Evolutionary conservation across 345 rosid genomes (phyloP), one percentile per base, ranked within the genome.

Genomic region (Mercurialis annua): DNA sequence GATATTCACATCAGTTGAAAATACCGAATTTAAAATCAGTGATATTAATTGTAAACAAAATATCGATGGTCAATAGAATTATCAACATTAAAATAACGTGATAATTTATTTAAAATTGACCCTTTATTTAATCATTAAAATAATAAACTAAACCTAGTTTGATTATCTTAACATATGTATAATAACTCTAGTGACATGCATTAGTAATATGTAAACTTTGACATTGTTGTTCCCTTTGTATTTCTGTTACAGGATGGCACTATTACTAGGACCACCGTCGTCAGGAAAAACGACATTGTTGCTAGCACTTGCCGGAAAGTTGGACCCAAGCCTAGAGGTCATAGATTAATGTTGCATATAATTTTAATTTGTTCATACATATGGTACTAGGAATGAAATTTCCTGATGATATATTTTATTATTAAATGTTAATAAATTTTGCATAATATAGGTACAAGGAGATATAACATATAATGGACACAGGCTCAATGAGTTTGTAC

Each of bases 211-310:
- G n/a, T n/a, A n/a, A n/a, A n/a, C n/a, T n/a, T n/a, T n/a, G n/a
- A n/a, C n/a, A n/a, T n/a, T n/a, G n/a, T n/a, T n/a, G n/a, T n/a
- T n/a, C n/a, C n/a, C 44, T 8, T 40, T 1, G 44, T 34, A 12
- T 43, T 56, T 23, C 23, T 42, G 26, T 48, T 20, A 18, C 52
- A 90, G 97, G 73, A 86, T 89, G 96, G 64, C 96, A 6, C 85
- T 92, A 2, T 73, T 92, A 51, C 64, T 89, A 26, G 98, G 98
- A 1, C 98, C 98, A 7, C 98, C 98, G 17, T 87, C 98, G 27
- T 89, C 98, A 0, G 98, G 98, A 8, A 92, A 92, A 80, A 89
- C 96, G 14, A 89, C 92, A 20, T 82, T 92, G 66, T 71, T 92
- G 62, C 64, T 92, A 24, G 96, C 98, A 54, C 63, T 92, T 26